Evolutionary conservation across 805 yeast species (phyloP).

Genomic region (Kockiozyma suomiensis): DNA sequence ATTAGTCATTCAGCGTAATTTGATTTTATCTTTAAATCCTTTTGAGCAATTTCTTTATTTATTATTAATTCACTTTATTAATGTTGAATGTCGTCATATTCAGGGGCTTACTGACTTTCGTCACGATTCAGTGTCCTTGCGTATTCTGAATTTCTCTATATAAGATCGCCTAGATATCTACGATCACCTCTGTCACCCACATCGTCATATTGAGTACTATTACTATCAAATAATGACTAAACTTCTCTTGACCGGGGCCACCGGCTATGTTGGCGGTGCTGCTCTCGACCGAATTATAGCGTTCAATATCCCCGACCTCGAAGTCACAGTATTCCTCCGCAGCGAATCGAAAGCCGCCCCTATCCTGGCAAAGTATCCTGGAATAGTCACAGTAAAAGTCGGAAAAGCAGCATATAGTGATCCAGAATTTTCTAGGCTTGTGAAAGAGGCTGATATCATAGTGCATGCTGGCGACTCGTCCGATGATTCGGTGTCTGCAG

Average conservation of each 20-base stretch:
- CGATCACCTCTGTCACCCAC: neutral
- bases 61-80: no score
- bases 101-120: no score
- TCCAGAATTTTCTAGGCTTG: slow-evolving; percentile 34
- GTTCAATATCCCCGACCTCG: neutral
- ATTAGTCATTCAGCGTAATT: no score
- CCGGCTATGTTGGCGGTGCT: slow-evolving; percentile 28
- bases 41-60: no score
- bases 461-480: slow-evolving; percentile 43
- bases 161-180: no score
- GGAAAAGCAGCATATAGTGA: slow-evolving; percentile 37
- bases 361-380: slow-evolving; percentile 24
- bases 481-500: slow-evolving; percentile 38
- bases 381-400: slow-evolving; percentile 36
- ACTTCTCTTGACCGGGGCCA: slow-evolving; percentile 21
- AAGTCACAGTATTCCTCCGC: slow-evolving; percentile 16
- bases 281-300: slow-evolving; percentile 12
- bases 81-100: no score
- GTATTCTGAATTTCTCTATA: no score
- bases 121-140: no score
- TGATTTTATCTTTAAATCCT: no score
- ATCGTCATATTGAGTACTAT: neutral
- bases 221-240: neutral
- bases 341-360: slow-evolving; percentile 4
- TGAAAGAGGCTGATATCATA: slow-evolving; percentile 39